Percentiles rank a stretch among this genome's conserved stretches.
These are phyloP conservation scores for Fagopyrum tataricum DNA, from an alignment of 148 eudicot species.

Conservation along the genomic window DNA sequence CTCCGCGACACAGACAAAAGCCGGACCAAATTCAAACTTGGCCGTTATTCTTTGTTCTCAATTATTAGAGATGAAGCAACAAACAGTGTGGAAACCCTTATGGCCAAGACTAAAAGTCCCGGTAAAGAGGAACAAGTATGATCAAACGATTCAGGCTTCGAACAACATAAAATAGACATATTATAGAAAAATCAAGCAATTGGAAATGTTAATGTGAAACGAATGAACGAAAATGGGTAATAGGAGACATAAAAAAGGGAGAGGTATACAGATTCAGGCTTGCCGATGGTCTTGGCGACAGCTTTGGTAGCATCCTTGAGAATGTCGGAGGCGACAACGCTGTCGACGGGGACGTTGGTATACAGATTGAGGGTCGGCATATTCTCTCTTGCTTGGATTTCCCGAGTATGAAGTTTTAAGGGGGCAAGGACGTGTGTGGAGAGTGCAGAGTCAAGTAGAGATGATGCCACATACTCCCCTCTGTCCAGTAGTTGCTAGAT, in stretches of 20 bases:
- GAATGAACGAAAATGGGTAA: neutral
- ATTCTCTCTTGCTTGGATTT: no score
- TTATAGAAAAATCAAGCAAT: neutral
- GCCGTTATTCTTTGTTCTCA: neutral
- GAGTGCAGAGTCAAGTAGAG: no score
- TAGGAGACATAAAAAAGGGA: neutral
- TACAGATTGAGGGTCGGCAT: constrained; percentile 92
- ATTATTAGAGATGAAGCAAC: neutral
- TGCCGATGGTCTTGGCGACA: constrained; percentile 77
- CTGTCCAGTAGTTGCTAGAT: no score
- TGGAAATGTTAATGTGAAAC: neutral
- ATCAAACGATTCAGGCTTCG: neutral
- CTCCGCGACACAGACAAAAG: no score
- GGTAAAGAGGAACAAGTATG: neutral
- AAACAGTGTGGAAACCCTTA: neutral
- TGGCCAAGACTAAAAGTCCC: neutral
- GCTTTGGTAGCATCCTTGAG: constrained; percentile 96
- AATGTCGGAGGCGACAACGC: constrained; percentile 72
- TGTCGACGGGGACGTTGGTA: constrained; percentile 84
- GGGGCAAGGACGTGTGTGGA: no score
- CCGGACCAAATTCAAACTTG: neutral
- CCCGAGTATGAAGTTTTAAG: no score
- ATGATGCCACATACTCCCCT: no score
- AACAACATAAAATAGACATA: neutral
- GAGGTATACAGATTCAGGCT: constrained; percentile 68